Base-by-base conservation (phyloP, 2,329 filamentous ascomycete genomes). In the Fusarium denticulatum region DNA sequence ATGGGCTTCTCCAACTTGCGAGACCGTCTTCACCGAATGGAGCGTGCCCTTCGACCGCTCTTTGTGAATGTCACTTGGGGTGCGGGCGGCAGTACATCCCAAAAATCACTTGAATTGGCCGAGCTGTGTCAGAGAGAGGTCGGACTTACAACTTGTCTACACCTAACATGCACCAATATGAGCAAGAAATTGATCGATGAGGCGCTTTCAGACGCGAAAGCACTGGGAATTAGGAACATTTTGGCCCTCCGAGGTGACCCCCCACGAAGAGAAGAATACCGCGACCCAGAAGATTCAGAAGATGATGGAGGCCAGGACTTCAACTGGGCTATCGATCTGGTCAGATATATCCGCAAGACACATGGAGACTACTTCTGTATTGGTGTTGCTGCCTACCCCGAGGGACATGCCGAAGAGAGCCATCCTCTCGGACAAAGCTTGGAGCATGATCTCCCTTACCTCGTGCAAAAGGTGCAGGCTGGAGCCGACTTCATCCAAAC, bases 11-110 rank as follows among this genome's bases (percentile, higher is more conserved):
- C 94, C 72, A 99, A 99, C 82, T 90, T 99, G 62, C 93, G 96
- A 81, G 93, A 94, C 74, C 95, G 96, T 80, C 90, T 99, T 67
- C 93, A 97, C 82, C 94, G 96, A 81, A 98, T 99, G 96, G 92
- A 96, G 56, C 91, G 94, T 73, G 95, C 94, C 20, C 88, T 99
- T 66, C 92, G 94, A 20, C 96, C 96, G 47, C 88, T 98, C 50
- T 99, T 99, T 80, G 94, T 99, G 71, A 98, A 95, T 66, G 95
- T 99, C 58, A 99, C 96, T 59, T 99, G 96, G 96, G 96, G 96
- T 58, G 96, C 96, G 32, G 96, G 96, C 69, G 96, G 96, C 59
- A 97, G 93, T 73, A 99, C 96, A 1, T 92, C 95, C 9, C 89
- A 90, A 64, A 97, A 97, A 85, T 97, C 94, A 37, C 90, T 99